Conservation (phyloP, 129 eudicot genomes). For the Heracleum sosnowskyi region DNA sequence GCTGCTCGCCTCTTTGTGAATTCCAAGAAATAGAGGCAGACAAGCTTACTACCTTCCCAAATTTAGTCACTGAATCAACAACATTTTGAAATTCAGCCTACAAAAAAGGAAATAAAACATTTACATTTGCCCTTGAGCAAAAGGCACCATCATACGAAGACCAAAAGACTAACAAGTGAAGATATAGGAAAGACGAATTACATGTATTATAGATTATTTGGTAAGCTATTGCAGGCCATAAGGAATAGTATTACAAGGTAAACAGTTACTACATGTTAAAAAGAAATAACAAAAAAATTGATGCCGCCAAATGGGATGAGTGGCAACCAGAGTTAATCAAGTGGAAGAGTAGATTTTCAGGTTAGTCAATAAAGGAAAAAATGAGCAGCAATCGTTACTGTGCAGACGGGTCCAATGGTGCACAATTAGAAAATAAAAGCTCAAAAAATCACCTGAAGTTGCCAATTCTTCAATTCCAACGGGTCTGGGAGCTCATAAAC, state of each 20-base stretch:
- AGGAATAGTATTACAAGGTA: background rate
- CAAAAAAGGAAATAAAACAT: slow-evolving; percentile 8
- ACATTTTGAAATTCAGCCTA: slow-evolving; percentile 94
- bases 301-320: background rate
- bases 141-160: background rate
- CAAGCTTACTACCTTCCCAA: slow-evolving; percentile 49
- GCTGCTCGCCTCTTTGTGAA: slow-evolving; percentile 67
- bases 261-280: background rate
- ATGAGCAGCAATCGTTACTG: background rate
- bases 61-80: slow-evolving; percentile 65
- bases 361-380: background rate
- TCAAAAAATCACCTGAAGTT: slow-evolving; percentile 61
- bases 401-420: background rate
- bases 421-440: background rate
- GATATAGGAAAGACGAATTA: background rate
- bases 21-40: slow-evolving; percentile 90
- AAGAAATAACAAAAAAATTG: background rate
- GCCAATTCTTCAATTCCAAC: slow-evolving; percentile 79
- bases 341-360: background rate
- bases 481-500: slow-evolving; percentile 78
- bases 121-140: background rate
- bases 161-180: too few relatives aligned
- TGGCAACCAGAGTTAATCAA: background rate
- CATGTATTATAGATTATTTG: background rate
- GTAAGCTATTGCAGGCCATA: background rate